Evolutionary conservation across 768 basidiomycete species (phyloP).

Genomic region (Tylopilus felleus): DNA sequence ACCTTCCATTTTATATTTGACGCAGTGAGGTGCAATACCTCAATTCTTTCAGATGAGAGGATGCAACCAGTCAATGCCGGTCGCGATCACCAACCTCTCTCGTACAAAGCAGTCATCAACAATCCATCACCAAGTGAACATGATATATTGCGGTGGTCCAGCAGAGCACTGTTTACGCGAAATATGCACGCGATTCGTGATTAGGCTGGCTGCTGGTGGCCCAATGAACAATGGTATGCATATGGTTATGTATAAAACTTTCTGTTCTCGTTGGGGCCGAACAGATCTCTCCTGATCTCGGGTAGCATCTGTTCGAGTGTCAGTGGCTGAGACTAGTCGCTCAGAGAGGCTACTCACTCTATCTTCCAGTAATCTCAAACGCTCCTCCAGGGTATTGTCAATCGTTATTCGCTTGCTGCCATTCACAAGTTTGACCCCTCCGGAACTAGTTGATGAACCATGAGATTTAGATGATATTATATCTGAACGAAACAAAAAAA

Average conservation of each 20-base stretch:
- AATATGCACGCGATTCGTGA: background rate
- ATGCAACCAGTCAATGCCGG: background rate
- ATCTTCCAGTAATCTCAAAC: conserved; percentile 85
- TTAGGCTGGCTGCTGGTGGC: background rate
- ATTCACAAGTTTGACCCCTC: conserved; percentile 76
- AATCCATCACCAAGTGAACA: background rate
- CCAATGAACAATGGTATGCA: background rate
- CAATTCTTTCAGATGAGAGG: too few relatives aligned
- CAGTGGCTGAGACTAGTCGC: background rate
- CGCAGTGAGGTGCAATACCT: too few relatives aligned
- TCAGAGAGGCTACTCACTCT: conserved; percentile 50
- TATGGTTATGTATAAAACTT: conserved; percentile 72
- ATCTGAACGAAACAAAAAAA: conserved; percentile 18
- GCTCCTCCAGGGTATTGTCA: conserved; percentile 93
- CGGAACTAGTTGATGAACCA: conserved; percentile 50
- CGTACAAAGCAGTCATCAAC: background rate
- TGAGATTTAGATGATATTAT: background rate
- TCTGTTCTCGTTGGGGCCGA: conserved; percentile 87
- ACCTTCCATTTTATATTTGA: background rate
- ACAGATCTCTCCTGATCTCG: conserved; percentile 85
- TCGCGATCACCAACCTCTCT: background rate
- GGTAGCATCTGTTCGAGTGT: conserved; percentile 81
- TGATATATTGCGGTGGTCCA: background rate
- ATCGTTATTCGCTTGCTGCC: conserved; percentile 78
- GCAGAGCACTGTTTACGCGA: background rate